phyloP scores from a whole-genome alignment of 2,329 filamentous ascomycete genomes.

The Neobulgaria alba region DNA sequence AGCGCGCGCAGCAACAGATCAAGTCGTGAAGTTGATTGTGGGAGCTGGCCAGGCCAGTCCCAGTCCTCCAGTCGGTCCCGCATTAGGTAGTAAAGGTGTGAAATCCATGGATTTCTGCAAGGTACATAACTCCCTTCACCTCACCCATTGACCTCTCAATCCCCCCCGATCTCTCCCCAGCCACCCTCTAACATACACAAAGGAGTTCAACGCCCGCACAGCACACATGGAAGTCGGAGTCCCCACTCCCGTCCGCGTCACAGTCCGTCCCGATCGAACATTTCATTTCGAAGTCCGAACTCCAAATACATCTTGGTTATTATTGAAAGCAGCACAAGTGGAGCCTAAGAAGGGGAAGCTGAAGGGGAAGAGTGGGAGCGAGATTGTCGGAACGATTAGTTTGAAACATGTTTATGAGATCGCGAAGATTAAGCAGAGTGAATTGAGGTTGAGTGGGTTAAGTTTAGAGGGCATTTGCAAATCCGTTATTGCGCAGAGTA shows the following conservation, averaged over 20 bases:
- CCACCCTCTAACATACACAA: slow-evolving; percentile 9
- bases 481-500: slow-evolving; percentile 66
- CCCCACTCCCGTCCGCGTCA: slow-evolving; percentile 84
- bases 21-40: slow-evolving; percentile 94
- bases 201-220: slow-evolving; percentile 97
- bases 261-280: slow-evolving; percentile 82
- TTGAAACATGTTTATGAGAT: slow-evolving; percentile 98
- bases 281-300: slow-evolving; percentile 93
- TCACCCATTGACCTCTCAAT: slow-evolving; percentile 8
- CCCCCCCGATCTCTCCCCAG: slow-evolving; percentile 1
- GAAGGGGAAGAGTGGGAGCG: slow-evolving; percentile 64
- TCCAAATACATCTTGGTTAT: slow-evolving; percentile 83
- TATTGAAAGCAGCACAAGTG: slow-evolving; percentile 75
- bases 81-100: slow-evolving; percentile 92
- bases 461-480: slow-evolving; percentile 63
- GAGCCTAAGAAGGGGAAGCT: slow-evolving; percentile 65
- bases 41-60: slow-evolving; percentile 92
- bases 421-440: slow-evolving; percentile 85
- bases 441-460: slow-evolving; percentile 64
- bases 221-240: slow-evolving; percentile 74
- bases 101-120: slow-evolving; percentile 99
- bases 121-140: slow-evolving; percentile 40
- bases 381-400: slow-evolving; percentile 75
- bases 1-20: slow-evolving; percentile 38
- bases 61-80: slow-evolving; percentile 91